Base-by-base conservation (phyloP, 164 flowering plant genomes). In the Umbilicus rupestris region DNA sequence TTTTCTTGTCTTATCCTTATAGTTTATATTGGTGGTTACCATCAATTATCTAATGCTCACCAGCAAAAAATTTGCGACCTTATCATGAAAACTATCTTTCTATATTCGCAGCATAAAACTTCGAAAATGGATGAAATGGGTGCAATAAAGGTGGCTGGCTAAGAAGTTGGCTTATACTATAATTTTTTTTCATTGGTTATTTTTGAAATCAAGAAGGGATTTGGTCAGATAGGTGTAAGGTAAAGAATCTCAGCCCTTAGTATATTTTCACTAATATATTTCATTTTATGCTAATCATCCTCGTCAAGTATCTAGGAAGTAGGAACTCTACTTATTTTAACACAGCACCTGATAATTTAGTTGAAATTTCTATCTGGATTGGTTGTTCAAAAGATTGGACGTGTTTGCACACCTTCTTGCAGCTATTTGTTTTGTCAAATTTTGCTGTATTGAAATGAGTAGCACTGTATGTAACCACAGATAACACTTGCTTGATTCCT, bases 111-210 rank as follows among this genome's bases (percentile, higher is more conserved):
- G 98, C 96, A 90, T 74, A 93, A 85, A 79, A 84, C 89, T 83
- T 83, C 97, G 60, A 88, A 85, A 78, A 76, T 87, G 37, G 93
- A 86, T 69, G 94, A 90, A 70, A 71, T 87, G 69, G 94, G 94
- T 68, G 82, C 78, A 46, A 85, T 90, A 75, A 90, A 75, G 79
- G 98, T 88, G 71, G 92, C 87, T 10, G 90, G 96, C 72, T 88
- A 83, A 88, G 65, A 47, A 58, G 37, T 62, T 70, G 68, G 75
- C 65, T 66, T 63, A 66, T 71, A 65, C 28, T 70, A 30, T 68
- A 63, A 37, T 72, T 72, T 63, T n/a, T 29, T 45, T 52, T 65
- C 29, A 9, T 26, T 42, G 37, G 69, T 63, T 71, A 67, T 41
- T 66, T 72, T 42, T 65, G 35, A 55, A 69, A 55, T 72, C 72